phyloP scores from a whole-genome alignment of 768 basidiomycete genomes.

The Termitomyces sp. region DNA sequence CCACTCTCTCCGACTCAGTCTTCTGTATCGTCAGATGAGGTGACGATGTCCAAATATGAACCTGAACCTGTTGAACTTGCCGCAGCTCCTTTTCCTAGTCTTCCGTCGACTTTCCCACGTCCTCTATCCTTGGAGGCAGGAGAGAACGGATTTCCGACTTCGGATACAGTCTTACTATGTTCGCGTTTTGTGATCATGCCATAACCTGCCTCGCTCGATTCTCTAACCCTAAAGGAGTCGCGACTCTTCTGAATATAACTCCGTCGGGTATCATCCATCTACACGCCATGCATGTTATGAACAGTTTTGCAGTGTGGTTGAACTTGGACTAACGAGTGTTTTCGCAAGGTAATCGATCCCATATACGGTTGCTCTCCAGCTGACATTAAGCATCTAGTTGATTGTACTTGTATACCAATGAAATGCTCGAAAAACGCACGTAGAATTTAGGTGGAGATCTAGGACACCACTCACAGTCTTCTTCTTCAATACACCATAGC shows the following conservation, averaged over 20 bases:
- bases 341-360: no score
- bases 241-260: no score
- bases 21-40: neutral
- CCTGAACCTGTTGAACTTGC: neutral
- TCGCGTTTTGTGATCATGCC: slow-evolving; percentile 26
- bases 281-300: no score
- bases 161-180: slow-evolving; percentile 24
- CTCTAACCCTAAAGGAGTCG: neutral
- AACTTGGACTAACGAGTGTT: no score
- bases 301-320: no score
- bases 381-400: no score
- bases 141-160: slow-evolving; percentile 16
- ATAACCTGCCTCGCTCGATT: neutral
- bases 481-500: no score
- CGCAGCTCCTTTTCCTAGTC: slow-evolving; percentile 11
- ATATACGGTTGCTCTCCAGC: no score
- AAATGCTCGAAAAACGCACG: neutral
- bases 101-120: slow-evolving; percentile 23
- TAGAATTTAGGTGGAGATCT: no score
- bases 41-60: neutral
- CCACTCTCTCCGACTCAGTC: slow-evolving; percentile 15
- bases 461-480: no score
- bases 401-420: no score
- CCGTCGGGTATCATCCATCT: no score
- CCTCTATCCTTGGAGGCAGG: slow-evolving; percentile 17